A percentile compares a stretch with the other conserved stretches of the same genome.
Evolutionary conservation across 495 filamentous ascomycete species (phyloP).

Genomic region (Pseudotulostoma volvatum): DNA sequence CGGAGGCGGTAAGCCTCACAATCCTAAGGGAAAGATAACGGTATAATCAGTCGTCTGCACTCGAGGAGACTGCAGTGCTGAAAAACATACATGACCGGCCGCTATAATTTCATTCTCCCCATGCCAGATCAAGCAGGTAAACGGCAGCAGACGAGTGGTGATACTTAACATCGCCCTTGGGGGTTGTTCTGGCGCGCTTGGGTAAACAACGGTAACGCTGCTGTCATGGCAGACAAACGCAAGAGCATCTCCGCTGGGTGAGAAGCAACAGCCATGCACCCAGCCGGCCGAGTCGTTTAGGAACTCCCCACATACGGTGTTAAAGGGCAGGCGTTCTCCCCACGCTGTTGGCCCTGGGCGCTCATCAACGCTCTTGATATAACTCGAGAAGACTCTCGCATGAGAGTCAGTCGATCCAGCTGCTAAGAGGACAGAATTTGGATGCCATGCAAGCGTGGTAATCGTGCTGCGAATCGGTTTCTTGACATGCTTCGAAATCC

Average conservation of each 20-base stretch:
- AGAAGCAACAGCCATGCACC: slow-evolving; percentile 84
- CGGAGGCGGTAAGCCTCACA: slow-evolving; percentile 86
- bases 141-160: slow-evolving; percentile 74
- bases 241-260: slow-evolving; percentile 75
- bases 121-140: slow-evolving; percentile 84
- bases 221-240: slow-evolving; percentile 91
- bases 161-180: slow-evolving; percentile 78
- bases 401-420: slow-evolving; percentile 96
- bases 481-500: slow-evolving; percentile 97
- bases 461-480: slow-evolving; percentile 95
- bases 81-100: slow-evolving; percentile 52
- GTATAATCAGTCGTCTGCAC: not conserved
- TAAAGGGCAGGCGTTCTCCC: slow-evolving; percentile 92
- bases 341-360: slow-evolving; percentile 78
- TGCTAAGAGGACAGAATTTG: slow-evolving; percentile 86
- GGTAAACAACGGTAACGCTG: slow-evolving; percentile 91
- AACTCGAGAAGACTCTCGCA: slow-evolving; percentile 84
- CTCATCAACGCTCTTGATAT: slow-evolving; percentile 85
- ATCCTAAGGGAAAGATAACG: slow-evolving; percentile 32
- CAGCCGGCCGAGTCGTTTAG: slow-evolving; percentile 90
- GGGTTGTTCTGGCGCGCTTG: slow-evolving; percentile 77
- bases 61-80: slow-evolving; percentile 2
- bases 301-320: slow-evolving; percentile 93
- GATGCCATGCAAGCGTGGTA: slow-evolving; percentile 87
- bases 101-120: slow-evolving; percentile 87